These are phyloP conservation scores for Paramecium octaurelia DNA, from an alignment of 73 alveolate species.

Conservation along the genomic window DNA sequence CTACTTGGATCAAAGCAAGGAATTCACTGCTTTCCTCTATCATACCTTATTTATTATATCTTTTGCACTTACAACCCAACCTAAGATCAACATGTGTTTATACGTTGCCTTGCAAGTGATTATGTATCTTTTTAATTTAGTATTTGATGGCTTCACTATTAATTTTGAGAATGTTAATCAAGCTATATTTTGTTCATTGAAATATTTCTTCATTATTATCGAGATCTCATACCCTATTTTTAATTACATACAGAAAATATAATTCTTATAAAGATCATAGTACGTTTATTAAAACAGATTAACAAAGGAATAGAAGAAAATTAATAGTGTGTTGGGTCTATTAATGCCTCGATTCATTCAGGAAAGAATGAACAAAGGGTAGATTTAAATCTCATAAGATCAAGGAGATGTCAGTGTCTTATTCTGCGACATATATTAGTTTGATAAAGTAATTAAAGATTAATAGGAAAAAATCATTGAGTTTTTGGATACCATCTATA, in stretches of 20 bases:
- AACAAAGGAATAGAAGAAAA: conserved; percentile 3
- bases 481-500: conserved; percentile 69
- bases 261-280: conserved; percentile 1
- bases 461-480: conserved; percentile 24
- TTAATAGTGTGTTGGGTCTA: background rate
- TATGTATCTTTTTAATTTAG: background rate
- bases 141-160: background rate
- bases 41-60: background rate
- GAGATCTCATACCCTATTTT: background rate
- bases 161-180: background rate
- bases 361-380: conserved; percentile 27
- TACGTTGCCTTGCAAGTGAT: background rate
- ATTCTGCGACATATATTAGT: conserved; percentile 82
- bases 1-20: background rate
- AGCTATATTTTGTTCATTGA: background rate
- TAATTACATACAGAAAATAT: background rate
- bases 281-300: conserved; percentile 15
- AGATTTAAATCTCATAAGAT: conserved; percentile 67
- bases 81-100: background rate
- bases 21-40: background rate
- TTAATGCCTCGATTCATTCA: conserved; percentile 7
- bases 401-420: conserved; percentile 75
- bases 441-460: conserved; percentile 73
- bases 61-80: background rate
- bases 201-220: background rate